These are phyloP conservation scores for Lippia alba DNA, from an alignment of 305 asterid genomes.

Conservation along the genomic window DNA sequence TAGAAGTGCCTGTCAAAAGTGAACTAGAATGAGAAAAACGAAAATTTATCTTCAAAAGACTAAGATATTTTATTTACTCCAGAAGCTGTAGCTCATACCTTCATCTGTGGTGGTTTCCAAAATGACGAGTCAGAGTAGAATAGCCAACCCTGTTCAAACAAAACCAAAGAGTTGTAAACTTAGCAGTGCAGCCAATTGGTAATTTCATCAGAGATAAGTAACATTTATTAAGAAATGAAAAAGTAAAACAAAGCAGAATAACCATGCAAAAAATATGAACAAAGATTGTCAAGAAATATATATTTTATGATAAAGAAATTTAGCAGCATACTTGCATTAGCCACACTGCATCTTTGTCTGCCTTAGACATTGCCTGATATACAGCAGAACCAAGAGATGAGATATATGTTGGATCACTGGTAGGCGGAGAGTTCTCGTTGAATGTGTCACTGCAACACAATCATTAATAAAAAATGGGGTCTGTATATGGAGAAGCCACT, in stretches of 20 bases:
- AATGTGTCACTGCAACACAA: conserved; percentile 80
- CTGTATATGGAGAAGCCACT: background rate
- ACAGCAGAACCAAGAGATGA: conserved; percentile 95
- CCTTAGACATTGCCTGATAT: conserved; percentile 84
- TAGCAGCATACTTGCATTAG: conserved; percentile 87
- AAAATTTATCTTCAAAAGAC: conserved; percentile 15
- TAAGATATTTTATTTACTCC: conserved; percentile 12
- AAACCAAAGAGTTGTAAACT: conserved; percentile 29
- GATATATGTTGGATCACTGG: conserved; percentile 80
- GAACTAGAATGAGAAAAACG: conserved; percentile 3
- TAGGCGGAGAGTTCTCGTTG: conserved; percentile 94
- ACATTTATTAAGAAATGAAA: background rate
- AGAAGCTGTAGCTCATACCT: conserved; percentile 52
- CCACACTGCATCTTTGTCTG: conserved; percentile 91
- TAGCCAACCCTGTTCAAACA: conserved; percentile 85
- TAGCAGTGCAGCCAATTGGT: conserved; percentile 19
- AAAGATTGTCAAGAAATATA: background rate
- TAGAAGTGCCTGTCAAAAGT: conserved; percentile 81
- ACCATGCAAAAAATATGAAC: background rate
- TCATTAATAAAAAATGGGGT: conserved; percentile 25
- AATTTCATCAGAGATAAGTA: conserved; percentile 19
- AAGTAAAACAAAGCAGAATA: background rate
- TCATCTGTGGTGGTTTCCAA: conserved; percentile 98
- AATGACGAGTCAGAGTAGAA: conserved; percentile 90
- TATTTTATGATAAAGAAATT: background rate